Base-by-base conservation (phyloP, 2,329 filamentous ascomycete species). In the Exophiala bonariae region DNA sequence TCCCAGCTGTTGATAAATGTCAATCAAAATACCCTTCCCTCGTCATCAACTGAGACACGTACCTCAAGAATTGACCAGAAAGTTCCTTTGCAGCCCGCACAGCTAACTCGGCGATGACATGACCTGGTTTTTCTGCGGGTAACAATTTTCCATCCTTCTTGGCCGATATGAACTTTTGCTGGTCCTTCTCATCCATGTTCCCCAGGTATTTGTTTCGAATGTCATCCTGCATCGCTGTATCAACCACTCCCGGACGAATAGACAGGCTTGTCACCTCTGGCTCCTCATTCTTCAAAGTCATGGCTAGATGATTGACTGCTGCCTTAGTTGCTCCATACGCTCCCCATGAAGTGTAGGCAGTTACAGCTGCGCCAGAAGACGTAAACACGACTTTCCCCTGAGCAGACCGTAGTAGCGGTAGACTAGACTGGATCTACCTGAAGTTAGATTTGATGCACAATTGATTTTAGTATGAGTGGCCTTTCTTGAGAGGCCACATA, bases 141-240 rank as follows among this genome's bases (percentile, higher is more conserved):
- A 96, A 73, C 40, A 97, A 69, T 40, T 79, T 79, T 11, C 90
- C 90, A 4, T 79, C 76, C 55, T 82, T 78, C 63, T 90, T 85
- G 13, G 87, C 77, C 1, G 80, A 74, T 10, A 81, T 74, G 60
- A 97, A 97, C 59, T 79, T 83, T 14, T 72, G 67, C 18, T 74
- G 73, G 57, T 84, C 78, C 42, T 75, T 74, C 16, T 69, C 68
- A 55, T 80, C 78, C 78, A 88, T 81, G 13, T 68, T 69, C 20
- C 71, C 74, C 6, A 78, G 74, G 65, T 93, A 86, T 48, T 82
- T 79, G 37, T 90, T 83, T 41, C 93, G 77, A 47, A 99, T 80
- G 47, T 86, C 79, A n/a, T 77, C 77, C 66, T 96, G 91, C 91
- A 96, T 96, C 41, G 85, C 85, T 0, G 91, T 96, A 62, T 96